Percentiles rank a stretch among this genome's conserved stretches.
Evolutionary conservation across 2,329 filamentous ascomycete species (phyloP).

Genomic region (Paecilomyces sp.): DNA sequence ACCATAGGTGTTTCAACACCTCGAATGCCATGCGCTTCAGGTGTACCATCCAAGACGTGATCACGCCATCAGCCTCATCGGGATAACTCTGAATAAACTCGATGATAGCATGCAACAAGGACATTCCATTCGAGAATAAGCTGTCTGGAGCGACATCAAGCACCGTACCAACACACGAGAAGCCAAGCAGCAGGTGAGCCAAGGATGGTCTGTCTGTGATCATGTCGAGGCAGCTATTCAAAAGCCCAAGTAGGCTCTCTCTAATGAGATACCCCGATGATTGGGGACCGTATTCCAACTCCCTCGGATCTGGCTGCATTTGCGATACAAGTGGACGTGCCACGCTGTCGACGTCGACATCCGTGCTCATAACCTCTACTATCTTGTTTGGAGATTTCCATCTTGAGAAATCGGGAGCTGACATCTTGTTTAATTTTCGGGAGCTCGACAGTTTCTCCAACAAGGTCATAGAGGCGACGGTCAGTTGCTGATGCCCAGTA

Average conservation of each 20-base stretch:
- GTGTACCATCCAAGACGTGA: conserved; percentile 62
- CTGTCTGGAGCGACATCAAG: conserved; percentile 63
- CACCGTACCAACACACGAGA: conserved; percentile 65
- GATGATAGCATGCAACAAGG: conserved; percentile 78
- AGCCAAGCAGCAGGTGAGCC: conserved; percentile 84
- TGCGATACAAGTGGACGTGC: conserved; percentile 64
- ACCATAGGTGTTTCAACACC: conserved; percentile 76
- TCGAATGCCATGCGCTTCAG: conserved; percentile 63
- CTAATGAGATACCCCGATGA: conserved; percentile 75
- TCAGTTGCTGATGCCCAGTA: conserved; percentile 72
- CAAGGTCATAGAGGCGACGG: conserved; percentile 71
- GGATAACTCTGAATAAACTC: conserved; percentile 64
- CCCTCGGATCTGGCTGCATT: conserved; percentile 58
- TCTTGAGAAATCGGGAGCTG: conserved; percentile 54
- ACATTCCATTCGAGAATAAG: conserved; percentile 62
- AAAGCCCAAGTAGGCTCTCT: conserved; percentile 74
- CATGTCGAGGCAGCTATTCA: conserved; percentile 70
- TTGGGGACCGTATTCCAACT: conserved; percentile 62
- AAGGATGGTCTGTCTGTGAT: conserved; percentile 74
- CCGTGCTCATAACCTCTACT: conserved; percentile 77
- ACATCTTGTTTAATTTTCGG: conserved; percentile 66
- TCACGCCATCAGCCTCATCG: conserved; percentile 51
- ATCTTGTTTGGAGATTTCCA: conserved; percentile 70
- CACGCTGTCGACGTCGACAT: conserved; percentile 74
- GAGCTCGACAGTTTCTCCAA: conserved; percentile 83